Evolutionary conservation across 202 grass and related monocot genomes (phyloP), one percentile per base, ranked within the genome.

Genomic region (Schoenoplectus triqueter): DNA sequence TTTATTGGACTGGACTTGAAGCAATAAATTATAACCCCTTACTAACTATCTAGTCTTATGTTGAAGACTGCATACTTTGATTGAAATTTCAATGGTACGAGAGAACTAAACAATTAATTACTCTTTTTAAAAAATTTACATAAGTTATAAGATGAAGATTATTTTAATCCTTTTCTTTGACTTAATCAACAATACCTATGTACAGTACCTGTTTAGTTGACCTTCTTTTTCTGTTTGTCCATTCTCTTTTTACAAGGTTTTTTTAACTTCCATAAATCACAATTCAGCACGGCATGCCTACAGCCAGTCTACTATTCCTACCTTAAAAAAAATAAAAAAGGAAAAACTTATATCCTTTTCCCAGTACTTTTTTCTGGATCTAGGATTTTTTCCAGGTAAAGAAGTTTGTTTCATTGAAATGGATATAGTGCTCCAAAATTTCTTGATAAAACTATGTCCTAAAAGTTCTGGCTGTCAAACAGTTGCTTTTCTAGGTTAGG

Each of bases 61-160:
- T 77, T 77, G 2, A 61, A 79, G 39, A 79, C 31, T 7, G 10
- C 55, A 79, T 61, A 17, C 22, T 61, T 79, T 79, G 39, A 61
- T 79, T 44, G 14, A 17, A 77, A 41, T 77, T 77, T 60, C 14
- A 79, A 61, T 61, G 6, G 7, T 79, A 62, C 54, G 10, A 44
- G 31, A 44, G 31, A 14, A 61, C 1, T 9, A 59, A 57, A 39
- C 2, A 57, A 60, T 42, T 31, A 79, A 61, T 42, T 44, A 10
- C 61, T 79, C 31, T 9, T 7, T 3, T 3, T 14, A 31, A 10
- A 54, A 10, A 17, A 45, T 15, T 2, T 61, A 44, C 4, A 41
- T 9, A 10, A 60, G 39, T 18, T 78, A 2, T 45, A 61, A 61
- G 31, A 14, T 42, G 55, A 2, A 61, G 39, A 61, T 40, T 18